Conservation (phyloP, 768 basidiomycete genomes). For the Collybiopsis luxurians region DNA sequence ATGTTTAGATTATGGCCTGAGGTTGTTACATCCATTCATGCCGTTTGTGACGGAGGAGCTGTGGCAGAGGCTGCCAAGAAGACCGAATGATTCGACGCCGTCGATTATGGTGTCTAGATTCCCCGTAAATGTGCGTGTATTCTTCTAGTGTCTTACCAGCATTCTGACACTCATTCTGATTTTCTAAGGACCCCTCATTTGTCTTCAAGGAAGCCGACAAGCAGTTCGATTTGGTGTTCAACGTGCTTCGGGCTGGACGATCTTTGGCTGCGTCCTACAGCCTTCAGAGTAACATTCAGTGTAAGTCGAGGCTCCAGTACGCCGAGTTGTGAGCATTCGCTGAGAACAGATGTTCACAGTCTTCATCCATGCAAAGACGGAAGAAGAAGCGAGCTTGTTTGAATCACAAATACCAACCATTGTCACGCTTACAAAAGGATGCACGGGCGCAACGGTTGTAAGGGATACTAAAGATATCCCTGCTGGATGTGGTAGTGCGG, state of each 20-base stretch:
- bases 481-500: constrained; percentile 81
- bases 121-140: constrained; percentile 68
- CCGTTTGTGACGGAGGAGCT: constrained; percentile 98
- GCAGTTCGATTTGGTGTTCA: constrained; percentile 84
- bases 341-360: constrained; percentile 43
- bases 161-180: neutral
- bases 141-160: neutral
- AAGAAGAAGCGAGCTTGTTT: constrained; percentile 64
- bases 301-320: constrained; percentile 35
- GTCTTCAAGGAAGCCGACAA: constrained; percentile 72
- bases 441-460: constrained; percentile 72
- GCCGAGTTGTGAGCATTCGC: neutral
- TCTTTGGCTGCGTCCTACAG: constrained; percentile 89
- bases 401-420: constrained; percentile 74
- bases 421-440: constrained; percentile 82
- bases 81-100: constrained; percentile 75
- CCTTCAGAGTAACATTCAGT: constrained; percentile 79
- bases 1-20: constrained; percentile 87
- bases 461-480: constrained; percentile 68
- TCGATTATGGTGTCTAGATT: constrained; percentile 90
- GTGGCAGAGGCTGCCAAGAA: constrained; percentile 92
- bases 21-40: constrained; percentile 96
- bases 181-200: constrained; percentile 54
- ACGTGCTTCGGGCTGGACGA: constrained; percentile 72
- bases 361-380: constrained; percentile 69